phyloP scores from a whole-genome alignment of 176 grass and related monocot species.

The Juncus effusus region DNA sequence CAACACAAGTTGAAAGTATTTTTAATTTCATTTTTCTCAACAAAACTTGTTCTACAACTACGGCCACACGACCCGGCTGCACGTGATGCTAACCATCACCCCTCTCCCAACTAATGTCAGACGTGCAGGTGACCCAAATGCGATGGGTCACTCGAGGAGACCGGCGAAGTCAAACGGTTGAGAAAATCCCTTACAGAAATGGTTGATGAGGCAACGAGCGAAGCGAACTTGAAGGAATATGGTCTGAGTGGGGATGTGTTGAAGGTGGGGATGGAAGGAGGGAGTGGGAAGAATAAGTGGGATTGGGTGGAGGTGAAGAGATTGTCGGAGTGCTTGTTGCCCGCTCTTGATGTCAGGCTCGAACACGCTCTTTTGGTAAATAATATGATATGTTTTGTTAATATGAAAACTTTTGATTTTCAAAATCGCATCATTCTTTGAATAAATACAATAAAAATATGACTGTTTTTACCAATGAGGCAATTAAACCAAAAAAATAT shows the following conservation, averaged over 20 bases:
- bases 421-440: no score
- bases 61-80: slow-evolving; percentile 80
- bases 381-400: no score
- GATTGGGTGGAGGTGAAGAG: slow-evolving; percentile 90
- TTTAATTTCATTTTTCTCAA: slow-evolving; percentile 9
- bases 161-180: slow-evolving; percentile 79
- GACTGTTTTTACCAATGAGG: no score
- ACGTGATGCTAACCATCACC: slow-evolving; percentile 98
- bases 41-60: slow-evolving; percentile 94
- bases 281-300: slow-evolving; percentile 63
- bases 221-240: slow-evolving; percentile 65
- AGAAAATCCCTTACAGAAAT: slow-evolving; percentile 91
- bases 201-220: slow-evolving; percentile 59
- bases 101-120: slow-evolving; percentile 89
- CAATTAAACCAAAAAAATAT: no score
- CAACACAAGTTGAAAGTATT: no score
- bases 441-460: no score
- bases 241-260: slow-evolving; percentile 61
- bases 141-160: slow-evolving; percentile 95
- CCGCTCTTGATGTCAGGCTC: slow-evolving; percentile 91
- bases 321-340: slow-evolving; percentile 84
- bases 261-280: slow-evolving; percentile 22
- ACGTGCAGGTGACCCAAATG: slow-evolving; percentile 99
- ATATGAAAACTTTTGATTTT: no score
- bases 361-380: slow-evolving; percentile 89